Evolutionary conservation across 495 filamentous ascomycete species (phyloP), one percentile per base, ranked within the genome.

Genomic region (Polyplosphaeria fusca): DNA sequence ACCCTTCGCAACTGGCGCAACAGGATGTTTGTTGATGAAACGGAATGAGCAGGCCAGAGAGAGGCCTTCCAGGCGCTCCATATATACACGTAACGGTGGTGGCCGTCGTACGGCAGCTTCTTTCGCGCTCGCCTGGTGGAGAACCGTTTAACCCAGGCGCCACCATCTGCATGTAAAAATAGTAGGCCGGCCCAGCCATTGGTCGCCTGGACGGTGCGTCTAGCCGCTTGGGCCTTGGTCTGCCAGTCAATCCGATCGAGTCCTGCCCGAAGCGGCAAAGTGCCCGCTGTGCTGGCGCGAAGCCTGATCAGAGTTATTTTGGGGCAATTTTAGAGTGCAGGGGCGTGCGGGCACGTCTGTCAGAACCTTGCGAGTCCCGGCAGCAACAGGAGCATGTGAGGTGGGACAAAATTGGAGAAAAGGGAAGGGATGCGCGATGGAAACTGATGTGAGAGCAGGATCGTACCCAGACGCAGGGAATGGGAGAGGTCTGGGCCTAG

Each of bases 1-100:
- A 18, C 7, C n/a, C 30, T 35, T 4, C 7, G 43, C 11, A 46
- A 46, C 43, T 46, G 11, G 28, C n/a, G 26, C 16, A 50, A 18
- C 9, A 43, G 19, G 7, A 7, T 35, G 30, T 35, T 7, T n/a
- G n/a, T n/a, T n/a, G n/a, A n/a, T n/a, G 30, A n/a, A 35, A n/a
- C n/a, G 30, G 30, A 35, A n/a, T 35, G 30, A 35, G n/a, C 9
- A 35, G n/a, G 7, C 30, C 9, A 35, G n/a, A 9, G 7, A 18
- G 30, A 49, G 47, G 47, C 47, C 47, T 7, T 42, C 47, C 47
- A 30, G 28, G 19, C 4, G 14, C 5, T 30, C 22, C 47, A 35
- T 49, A 49, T 49, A 49, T 49, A 49, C 47, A 49, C 16, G 4
- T 19, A 35, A 9, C 30, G 9, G n/a, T n/a, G 30, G n/a, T n/a